Percentiles rank a stretch among this genome's conserved stretches.
Evolutionary conservation across 345 rosid genomes (phyloP).

Genomic region (Schrenkiella parvula): DNA sequence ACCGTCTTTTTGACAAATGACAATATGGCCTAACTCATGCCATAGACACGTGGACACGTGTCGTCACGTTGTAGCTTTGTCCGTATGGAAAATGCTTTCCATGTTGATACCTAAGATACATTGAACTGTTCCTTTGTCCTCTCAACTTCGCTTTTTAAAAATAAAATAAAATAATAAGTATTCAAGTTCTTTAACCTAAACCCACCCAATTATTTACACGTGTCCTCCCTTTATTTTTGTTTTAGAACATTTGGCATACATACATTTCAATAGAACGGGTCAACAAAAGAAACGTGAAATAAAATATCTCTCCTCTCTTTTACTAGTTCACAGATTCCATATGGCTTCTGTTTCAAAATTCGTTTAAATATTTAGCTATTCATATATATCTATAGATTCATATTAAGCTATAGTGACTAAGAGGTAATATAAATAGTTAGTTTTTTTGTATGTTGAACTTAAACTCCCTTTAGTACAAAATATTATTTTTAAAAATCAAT

Average conservation of each 20-base stretch:
- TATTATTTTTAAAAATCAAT: too few species aligned
- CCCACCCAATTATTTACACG: not conserved
- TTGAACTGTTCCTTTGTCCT: conserved; percentile 30
- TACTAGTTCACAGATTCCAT: not conserved
- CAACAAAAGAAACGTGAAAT: conserved; percentile 27
- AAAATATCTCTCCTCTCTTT: not conserved
- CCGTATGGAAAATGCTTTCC: conserved; percentile 26
- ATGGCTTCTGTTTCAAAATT: conserved; percentile 9
- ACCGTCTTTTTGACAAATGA: conserved; percentile 31
- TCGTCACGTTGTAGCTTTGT: conserved; percentile 21
- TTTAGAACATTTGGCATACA: conserved; percentile 15
- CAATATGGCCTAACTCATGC: conserved; percentile 30
- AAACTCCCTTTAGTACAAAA: too few species aligned
- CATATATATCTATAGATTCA: too few species aligned
- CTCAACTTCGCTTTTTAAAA: conserved; percentile 12
- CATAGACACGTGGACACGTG: conserved; percentile 33
- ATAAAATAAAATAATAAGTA: not conserved
- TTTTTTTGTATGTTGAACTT: too few species aligned
- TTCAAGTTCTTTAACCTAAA: not conserved
- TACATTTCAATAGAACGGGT: conserved; percentile 9
- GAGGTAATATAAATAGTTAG: too few species aligned
- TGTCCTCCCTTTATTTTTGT: not conserved
- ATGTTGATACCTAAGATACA: conserved; percentile 31
- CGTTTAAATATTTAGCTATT: not conserved
- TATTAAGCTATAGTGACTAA: too few species aligned